Conservation (phyloP, 208 protist species). For the Trypanosoma boissoni region DNA sequence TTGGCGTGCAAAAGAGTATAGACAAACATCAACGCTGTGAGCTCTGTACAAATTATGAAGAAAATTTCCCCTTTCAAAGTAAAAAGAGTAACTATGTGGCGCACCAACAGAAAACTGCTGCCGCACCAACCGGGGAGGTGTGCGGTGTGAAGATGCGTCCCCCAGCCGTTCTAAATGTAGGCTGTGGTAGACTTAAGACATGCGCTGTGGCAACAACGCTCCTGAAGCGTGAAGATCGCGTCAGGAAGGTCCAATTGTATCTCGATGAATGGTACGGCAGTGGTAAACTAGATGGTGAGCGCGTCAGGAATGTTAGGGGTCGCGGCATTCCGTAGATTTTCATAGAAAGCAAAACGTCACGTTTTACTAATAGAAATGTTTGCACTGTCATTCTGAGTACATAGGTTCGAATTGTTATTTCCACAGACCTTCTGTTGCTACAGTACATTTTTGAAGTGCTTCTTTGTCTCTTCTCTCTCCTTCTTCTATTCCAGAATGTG, state of each 20-base stretch:
- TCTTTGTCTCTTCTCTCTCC: neutral
- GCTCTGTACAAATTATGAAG: neutral
- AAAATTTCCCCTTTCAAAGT: neutral
- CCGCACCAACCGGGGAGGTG: conserved; percentile 5
- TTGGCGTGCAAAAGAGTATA: too few relatives aligned
- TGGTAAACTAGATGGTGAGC: neutral
- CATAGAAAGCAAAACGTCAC: too few relatives aligned
- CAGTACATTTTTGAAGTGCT: neutral
- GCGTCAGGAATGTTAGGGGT: neutral
- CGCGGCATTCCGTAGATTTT: too few relatives aligned
- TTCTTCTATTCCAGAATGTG: neutral
- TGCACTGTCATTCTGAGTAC: too few relatives aligned
- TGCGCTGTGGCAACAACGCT: conserved; percentile 20
- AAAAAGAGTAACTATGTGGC: neutral
- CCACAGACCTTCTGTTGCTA: too few relatives aligned
- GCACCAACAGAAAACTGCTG: conserved; percentile 17
- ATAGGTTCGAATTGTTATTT: too few relatives aligned
- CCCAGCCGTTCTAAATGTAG: conserved; percentile 11
- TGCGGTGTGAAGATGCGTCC: conserved; percentile 28
- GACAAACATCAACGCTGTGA: neutral
- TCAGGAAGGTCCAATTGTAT: conserved; percentile 18
- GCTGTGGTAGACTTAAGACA: conserved; percentile 14
- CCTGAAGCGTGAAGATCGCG: conserved; percentile 22
- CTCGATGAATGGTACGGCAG: conserved; percentile 17
- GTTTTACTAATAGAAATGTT: too few relatives aligned